Base-by-base conservation (phyloP, 2,329 filamentous ascomycete species). In the Fusarium sp. region DNA sequence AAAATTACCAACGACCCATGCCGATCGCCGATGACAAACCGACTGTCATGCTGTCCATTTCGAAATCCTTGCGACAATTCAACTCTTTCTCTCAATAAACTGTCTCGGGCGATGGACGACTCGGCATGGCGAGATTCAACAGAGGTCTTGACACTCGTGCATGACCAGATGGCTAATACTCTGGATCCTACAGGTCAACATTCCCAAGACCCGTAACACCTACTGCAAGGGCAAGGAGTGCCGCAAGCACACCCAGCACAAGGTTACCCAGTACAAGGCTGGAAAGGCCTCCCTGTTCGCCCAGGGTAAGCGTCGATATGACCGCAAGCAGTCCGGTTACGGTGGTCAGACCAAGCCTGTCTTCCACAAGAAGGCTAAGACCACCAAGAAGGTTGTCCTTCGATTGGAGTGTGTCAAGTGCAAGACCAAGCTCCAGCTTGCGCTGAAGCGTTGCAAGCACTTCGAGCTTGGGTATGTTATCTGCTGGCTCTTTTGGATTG, bases 291-390 rank as follows among this genome's bases (percentile, higher is more conserved):
- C 94, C 81, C 89, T 95, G 77, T 97, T 94, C 88, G 94, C 94
- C 71, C 95, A 99, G 91, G 95, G 95, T 90, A 99, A 98, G 93
- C 93, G 95, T 86, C 94, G 95, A 92, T 98, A 98, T 88, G 94
- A 97, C 88, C 91, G 94, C 83, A 98, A 98, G 90, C 95, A 98
- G 89, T 94, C 92, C 84, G 95, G 95, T 93, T 98, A 98, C 83
- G 96, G 96, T 93, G 96, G 96, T 94, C 96, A 99, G 89, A 99
- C 96, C 81, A 99, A 99, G 89, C 96, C 97, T 79, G 94, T 99
- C 82, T 99, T 98, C 93, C 96, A 98, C 93, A 99, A 98, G 92
- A 98, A 98, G 89, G 96, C 96, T 77, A 99, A 99, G 93, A 99
- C 96, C 78, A 99, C 96, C 83, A 99, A 99, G 93, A 99, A 99